Evolutionary conservation across 2,329 filamentous ascomycete genomes (phyloP).

Genomic region (Cercospora brassicicola): DNA sequence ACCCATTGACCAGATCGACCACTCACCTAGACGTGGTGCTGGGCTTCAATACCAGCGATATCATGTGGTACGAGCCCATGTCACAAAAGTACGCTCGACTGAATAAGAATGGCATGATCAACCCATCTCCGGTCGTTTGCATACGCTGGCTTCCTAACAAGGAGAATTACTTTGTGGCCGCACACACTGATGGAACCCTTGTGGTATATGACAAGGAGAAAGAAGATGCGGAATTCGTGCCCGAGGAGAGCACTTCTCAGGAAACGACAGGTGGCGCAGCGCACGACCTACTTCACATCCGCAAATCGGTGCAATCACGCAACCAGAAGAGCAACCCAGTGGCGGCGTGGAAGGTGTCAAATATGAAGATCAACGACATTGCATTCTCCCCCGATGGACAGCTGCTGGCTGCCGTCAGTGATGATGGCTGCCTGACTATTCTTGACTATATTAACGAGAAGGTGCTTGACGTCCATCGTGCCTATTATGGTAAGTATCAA

Average conservation of each 20-base stretch:
- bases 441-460: conserved; percentile 90
- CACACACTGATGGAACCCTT: conserved; percentile 86
- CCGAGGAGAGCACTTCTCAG: conserved; percentile 52
- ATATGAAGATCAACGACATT: conserved; percentile 85
- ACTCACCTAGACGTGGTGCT: conserved; percentile 87
- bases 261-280: conserved; percentile 35
- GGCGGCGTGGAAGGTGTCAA: conserved; percentile 87
- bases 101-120: conserved; percentile 96
- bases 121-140: conserved; percentile 77
- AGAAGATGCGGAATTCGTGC: conserved; percentile 76
- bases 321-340: conserved; percentile 94
- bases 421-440: conserved; percentile 84
- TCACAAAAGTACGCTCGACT: conserved; percentile 92
- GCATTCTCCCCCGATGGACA: conserved; percentile 87
- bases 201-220: conserved; percentile 98
- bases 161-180: conserved; percentile 87
- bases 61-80: conserved; percentile 98
- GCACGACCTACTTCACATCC: conserved; percentile 54
- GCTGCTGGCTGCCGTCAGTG: conserved; percentile 84
- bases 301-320: conserved; percentile 89
- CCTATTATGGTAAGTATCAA: conserved; percentile 70
- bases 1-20: conserved; percentile 73
- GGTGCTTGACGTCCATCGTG: conserved; percentile 80
- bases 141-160: conserved; percentile 94
- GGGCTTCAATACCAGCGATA: conserved; percentile 94